These are phyloP conservation scores for Pleurotus salmoneostramineus DNA, from an alignment of 768 basidiomycete species.

Conservation along the genomic window DNA sequence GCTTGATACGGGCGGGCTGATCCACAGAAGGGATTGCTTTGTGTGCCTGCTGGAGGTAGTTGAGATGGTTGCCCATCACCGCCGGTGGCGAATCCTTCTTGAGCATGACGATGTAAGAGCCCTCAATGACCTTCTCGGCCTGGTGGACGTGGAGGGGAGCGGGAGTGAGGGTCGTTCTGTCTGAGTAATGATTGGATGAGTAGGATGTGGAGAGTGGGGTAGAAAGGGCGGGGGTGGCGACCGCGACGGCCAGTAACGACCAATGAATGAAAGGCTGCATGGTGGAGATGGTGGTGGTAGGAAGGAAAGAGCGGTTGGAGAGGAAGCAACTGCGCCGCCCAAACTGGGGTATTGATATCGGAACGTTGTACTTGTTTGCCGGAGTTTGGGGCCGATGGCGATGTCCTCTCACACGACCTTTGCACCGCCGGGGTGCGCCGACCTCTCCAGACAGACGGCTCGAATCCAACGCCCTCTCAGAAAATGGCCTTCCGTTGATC, in stretches of 20 bases:
- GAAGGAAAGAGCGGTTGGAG: slow-evolving; percentile 7
- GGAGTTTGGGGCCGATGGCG: not conserved
- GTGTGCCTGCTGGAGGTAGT: slow-evolving; percentile 67
- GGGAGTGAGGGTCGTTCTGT: slow-evolving; percentile 42
- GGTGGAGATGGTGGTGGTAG: slow-evolving; percentile 25
- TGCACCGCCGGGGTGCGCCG: no score
- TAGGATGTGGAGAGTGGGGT: slow-evolving; percentile 23
- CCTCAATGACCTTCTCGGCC: slow-evolving; percentile 72
- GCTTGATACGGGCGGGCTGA: slow-evolving; percentile 50
- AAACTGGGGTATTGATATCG: slow-evolving; percentile 3
- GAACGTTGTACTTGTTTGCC: not conserved
- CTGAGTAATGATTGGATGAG: slow-evolving; percentile 17
- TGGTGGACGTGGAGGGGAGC: slow-evolving; percentile 59
- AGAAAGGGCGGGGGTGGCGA: slow-evolving; percentile 41
- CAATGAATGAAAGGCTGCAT: slow-evolving; percentile 40
- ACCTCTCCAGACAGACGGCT: no score
- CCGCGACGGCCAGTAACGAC: slow-evolving; percentile 37
- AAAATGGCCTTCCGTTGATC: not conserved
- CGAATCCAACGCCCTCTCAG: no score
- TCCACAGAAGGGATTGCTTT: slow-evolving; percentile 46
- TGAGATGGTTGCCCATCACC: slow-evolving; percentile 72
- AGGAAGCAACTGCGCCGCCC: not conserved
- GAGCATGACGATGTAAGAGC: slow-evolving; percentile 94
- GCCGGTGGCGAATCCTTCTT: slow-evolving; percentile 61
- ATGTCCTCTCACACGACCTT: not conserved